Evolutionary conservation across 768 basidiomycete species (phyloP).

Genomic region (Russula olivacea): DNA sequence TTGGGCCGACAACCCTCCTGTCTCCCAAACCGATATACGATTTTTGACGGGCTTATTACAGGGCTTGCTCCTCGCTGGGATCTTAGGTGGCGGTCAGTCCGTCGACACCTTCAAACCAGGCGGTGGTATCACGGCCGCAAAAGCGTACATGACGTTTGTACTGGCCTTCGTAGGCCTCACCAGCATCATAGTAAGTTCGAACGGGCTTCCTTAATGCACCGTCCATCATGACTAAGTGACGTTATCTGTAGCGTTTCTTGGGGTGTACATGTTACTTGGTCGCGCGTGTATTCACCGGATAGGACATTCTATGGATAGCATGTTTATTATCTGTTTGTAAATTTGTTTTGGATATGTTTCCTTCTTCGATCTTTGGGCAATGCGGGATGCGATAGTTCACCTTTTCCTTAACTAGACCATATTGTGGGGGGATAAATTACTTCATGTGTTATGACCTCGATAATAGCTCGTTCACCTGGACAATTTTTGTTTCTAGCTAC

Average conservation of each 20-base stretch:
- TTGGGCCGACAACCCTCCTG: not conserved
- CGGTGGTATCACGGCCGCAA: conserved; percentile 49
- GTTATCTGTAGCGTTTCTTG: conserved; percentile 43
- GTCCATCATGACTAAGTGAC: conserved; percentile 21
- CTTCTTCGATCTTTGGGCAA: not conserved
- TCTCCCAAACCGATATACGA: not conserved
- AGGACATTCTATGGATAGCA: conserved; percentile 11
- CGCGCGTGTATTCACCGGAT: conserved; percentile 48
- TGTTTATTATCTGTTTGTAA: conserved; percentile 6
- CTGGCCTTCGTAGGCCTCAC: conserved; percentile 77
- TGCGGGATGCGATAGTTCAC: not conserved
- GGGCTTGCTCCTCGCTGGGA: conserved; percentile 64
- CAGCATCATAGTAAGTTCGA: conserved; percentile 48
- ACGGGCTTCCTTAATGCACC: not conserved
- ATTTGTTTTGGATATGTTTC: not conserved
- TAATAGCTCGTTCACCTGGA: not conserved
- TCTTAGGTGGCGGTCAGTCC: conserved; percentile 56
- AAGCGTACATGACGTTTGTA: conserved; percentile 74
- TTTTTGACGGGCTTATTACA: conserved; percentile 29
- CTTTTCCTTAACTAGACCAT: not conserved
- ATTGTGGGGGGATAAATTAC: not conserved
- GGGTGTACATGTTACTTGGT: conserved; percentile 54
- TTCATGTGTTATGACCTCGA: not conserved
- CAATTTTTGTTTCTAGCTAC: not conserved
- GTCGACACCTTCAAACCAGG: conserved; percentile 53